phyloP scores from a whole-genome alignment of 1,139 yeast species.

The Pichia cactophila region DNA sequence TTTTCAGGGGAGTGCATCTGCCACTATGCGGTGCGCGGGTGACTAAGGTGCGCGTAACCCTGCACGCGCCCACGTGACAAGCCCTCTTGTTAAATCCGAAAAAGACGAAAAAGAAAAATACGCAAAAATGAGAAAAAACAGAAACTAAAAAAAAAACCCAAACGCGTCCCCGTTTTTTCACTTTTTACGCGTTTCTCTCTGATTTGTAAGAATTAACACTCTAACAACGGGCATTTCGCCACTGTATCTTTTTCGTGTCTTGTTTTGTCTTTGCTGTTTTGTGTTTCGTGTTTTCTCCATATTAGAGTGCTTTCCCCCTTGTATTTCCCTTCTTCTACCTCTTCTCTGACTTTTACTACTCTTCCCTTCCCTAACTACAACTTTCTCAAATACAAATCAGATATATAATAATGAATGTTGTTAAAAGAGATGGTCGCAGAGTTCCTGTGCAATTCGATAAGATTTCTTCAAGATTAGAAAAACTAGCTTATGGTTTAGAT shows the following conservation, averaged over 20 bases:
- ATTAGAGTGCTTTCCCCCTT: background rate
- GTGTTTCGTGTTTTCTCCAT: background rate
- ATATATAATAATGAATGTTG: constrained; percentile 37
- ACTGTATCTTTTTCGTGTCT: background rate
- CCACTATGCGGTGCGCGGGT: background rate
- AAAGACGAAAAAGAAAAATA: background rate
- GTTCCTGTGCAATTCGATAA: constrained; percentile 49
- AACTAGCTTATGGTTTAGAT: constrained; percentile 50
- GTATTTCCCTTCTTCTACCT: background rate
- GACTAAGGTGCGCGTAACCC: background rate
- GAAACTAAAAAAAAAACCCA: background rate
- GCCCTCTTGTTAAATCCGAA: background rate
- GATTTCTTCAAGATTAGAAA: constrained; percentile 31
- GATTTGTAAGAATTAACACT: background rate
- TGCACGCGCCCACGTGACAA: background rate
- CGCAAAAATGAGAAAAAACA: background rate
- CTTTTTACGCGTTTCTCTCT: background rate
- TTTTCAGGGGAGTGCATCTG: background rate
- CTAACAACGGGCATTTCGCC: background rate
- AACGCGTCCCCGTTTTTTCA: background rate
- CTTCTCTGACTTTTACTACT: too few species aligned
- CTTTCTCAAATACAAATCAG: background rate
- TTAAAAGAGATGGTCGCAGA: constrained; percentile 52
- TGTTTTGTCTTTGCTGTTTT: background rate
- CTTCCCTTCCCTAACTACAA: background rate